Evolutionary conservation across 768 basidiomycete genomes (phyloP).

Genomic region (Suillus plorans): DNA sequence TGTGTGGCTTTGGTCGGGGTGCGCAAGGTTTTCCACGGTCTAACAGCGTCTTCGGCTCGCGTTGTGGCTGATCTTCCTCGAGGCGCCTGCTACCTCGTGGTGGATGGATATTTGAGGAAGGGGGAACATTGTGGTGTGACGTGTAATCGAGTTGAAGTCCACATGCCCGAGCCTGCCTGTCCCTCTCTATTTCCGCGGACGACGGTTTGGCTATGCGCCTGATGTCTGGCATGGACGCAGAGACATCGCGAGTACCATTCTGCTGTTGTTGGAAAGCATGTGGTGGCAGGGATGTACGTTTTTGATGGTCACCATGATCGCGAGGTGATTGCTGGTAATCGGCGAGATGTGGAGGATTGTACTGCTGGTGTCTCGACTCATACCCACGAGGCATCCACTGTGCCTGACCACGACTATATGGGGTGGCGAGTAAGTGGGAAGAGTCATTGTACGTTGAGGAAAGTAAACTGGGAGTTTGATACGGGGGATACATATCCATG

Average conservation of each 20-base stretch:
- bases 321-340: conserved; percentile 13
- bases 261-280: conserved; percentile 13
- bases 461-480: conserved; percentile 21
- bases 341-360: conserved; percentile 12
- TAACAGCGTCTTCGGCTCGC: not conserved
- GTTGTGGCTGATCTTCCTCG: conserved; percentile 5
- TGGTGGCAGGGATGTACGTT: conserved; percentile 17
- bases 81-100: not conserved
- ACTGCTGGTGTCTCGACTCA: conserved; percentile 9
- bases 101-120: not conserved
- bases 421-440: conserved; percentile 18
- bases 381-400: conserved; percentile 24
- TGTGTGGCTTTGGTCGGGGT: conserved; percentile 20
- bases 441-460: conserved; percentile 18
- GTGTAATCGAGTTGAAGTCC: conserved; percentile 8
- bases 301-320: conserved; percentile 11
- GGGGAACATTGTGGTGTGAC: not conserved
- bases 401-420: conserved; percentile 12
- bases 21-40: conserved; percentile 11
- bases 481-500: conserved; percentile 8
- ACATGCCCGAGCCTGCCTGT: conserved; percentile 30
- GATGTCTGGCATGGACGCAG: conserved; percentile 20
- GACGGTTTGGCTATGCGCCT: conserved; percentile 19
- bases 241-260: conserved; percentile 16
- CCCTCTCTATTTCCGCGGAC: conserved; percentile 28